Base-by-base conservation (phyloP, 2,329 filamentous ascomycete species). In the Apiospora arundinis region DNA sequence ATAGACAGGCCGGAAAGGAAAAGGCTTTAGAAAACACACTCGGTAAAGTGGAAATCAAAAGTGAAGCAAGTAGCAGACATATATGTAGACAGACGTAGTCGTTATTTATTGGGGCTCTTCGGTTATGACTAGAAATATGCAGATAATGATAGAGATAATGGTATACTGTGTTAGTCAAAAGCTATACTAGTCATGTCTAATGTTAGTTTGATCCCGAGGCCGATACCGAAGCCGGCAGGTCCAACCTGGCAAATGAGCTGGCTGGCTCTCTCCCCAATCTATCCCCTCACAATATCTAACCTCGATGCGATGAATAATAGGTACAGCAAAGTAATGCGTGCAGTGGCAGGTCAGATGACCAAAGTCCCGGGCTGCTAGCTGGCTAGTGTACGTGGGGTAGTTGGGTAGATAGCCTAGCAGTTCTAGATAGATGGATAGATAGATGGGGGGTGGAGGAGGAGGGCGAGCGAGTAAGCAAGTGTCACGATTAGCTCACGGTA, bases 201-300 rank as follows among this genome's bases (percentile, higher is more conserved):
- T 28, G 28, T 32, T 32, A 37, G 52, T 60, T 56, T 28, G 52
- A 60, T 67, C 14, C 66, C 66, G 42, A 67, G 48, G 23, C 66
- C 42, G 52, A 60, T 67, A 23, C 66, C 66, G 42, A 67, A 67
- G 23, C 66, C 42, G 66, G 66, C 66, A 67, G 66, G 66, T 67
- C 66, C 42, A 67, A 37, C 42, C 66, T 45, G 66, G 66, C 14
- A 28, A n/a, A 37, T 67, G 14, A 18, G 14, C 11, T 23, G 18
- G 23, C 23, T 46, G 18, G 52, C 52, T 9, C 52, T 56, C 49
- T 28, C 32, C 32, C 48, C 48, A 25, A 49, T 25, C n/a, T 4
- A 25, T 49, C 25, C 52, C 25, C 14, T 14, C 44, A 25, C 52
- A 16, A 60, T 60, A 32, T 25, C 52, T 60, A 32, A 60, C 52